Base-by-base conservation (phyloP, 345 rosid genomes). In the Acer campestre region DNA sequence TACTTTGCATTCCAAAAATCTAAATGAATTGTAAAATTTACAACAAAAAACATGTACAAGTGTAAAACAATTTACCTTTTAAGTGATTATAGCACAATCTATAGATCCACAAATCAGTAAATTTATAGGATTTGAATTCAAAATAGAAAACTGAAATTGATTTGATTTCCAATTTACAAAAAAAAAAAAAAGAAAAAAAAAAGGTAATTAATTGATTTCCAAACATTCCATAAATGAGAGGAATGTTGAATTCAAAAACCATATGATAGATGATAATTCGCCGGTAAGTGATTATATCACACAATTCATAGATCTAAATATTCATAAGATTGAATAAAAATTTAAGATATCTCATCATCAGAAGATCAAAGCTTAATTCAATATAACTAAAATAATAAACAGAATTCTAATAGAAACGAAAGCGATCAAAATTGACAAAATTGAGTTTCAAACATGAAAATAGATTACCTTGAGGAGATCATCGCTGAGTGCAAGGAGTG, bases 401-500 rank as follows among this genome's bases (percentile, higher is more conserved):
- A 68, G 10, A 74, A 78, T 71, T 53, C 5, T 61, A 81, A 3
- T 20, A 73, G 27, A 31, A 29, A 69, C 18, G 2, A 53, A 53
- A 0, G 6, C 7, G 58, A 53, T 12, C 5, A 53, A 53, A 53
- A 4, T 3, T 16, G 1, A 59, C 25, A 35, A 63, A 75, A 62
- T 17, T 42, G 2, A 25, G 10, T 25, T 20, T 6, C 23, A 14
- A 49, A 31, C 0, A 58, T 2, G 6, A 7, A 55, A 42, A 68
- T 16, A 68, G 48, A 13, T 68, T 82, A 97, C 99, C 91, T 94
- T 97, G 64, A 89, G 65, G 82, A 97, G 97, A 89, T 97, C 99
- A 85, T 97, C 98, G 70, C 96, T 92, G 74, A 97, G 97, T 16
- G 98, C 80, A 8, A 97, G 98, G 75, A 97, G 98, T 67, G 98